Evolutionary conservation across 2,329 filamentous ascomycete species (phyloP).

Genomic region (Neoscytalidium dimidiatum): DNA sequence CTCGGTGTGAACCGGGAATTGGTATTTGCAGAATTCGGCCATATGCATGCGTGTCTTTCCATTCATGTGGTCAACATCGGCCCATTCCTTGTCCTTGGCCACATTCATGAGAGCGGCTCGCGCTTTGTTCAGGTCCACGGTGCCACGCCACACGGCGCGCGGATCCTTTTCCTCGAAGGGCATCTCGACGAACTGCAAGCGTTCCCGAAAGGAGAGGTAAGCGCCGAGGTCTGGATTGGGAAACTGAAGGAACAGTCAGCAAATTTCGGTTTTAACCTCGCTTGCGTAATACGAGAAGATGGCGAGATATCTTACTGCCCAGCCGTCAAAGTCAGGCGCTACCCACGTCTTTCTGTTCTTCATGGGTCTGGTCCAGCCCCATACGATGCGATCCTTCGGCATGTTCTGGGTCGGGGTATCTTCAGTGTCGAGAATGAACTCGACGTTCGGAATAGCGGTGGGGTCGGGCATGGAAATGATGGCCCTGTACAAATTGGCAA

Average conservation of each 20-base stretch:
- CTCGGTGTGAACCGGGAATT: slow-evolving; percentile 26
- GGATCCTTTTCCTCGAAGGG: slow-evolving; percentile 28
- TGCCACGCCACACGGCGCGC: slow-evolving; percentile 35
- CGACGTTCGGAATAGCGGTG: slow-evolving; percentile 15
- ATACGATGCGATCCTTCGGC: slow-evolving; percentile 23
- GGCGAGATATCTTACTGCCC: slow-evolving; percentile 8
- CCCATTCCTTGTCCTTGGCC: slow-evolving; percentile 28
- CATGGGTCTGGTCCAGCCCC: slow-evolving; percentile 6
- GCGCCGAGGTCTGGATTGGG: slow-evolving; percentile 19
- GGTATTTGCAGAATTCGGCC: slow-evolving; percentile 27
- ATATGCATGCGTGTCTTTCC: slow-evolving; percentile 25
- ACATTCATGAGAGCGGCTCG: slow-evolving; percentile 27
- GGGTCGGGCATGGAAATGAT: slow-evolving; percentile 7
- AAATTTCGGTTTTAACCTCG: too few relatives aligned
- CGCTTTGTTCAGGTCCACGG: slow-evolving; percentile 29
- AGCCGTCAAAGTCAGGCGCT: slow-evolving; percentile 25
- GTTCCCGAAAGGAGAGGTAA: slow-evolving; percentile 22
- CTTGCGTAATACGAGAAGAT: too few relatives aligned
- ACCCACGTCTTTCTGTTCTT: slow-evolving; percentile 10
- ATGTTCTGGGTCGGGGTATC: slow-evolving; percentile 6
- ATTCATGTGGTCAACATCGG: slow-evolving; percentile 29
- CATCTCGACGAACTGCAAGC: slow-evolving; percentile 15
- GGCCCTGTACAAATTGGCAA: slow-evolving; percentile 12
- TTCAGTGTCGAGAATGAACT: slow-evolving; percentile 17
- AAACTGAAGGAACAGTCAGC: not conserved